phyloP scores from a whole-genome alignment of 169 alveolate genomes.

The Plasmodium sp. region DNA sequence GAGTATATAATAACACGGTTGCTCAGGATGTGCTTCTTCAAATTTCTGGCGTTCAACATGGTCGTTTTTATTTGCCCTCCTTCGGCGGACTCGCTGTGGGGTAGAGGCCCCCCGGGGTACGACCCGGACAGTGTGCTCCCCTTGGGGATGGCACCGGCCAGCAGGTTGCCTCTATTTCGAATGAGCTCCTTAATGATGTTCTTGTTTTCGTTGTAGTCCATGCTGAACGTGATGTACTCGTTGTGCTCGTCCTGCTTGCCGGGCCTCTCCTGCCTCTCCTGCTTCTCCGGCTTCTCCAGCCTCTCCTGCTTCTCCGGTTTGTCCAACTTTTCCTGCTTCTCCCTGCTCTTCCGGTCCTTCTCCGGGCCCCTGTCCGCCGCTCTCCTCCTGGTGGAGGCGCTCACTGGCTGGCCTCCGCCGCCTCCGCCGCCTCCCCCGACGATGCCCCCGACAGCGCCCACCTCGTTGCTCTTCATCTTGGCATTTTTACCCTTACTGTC shows the following conservation, averaged over 20 bases:
- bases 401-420: neutral
- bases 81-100: neutral
- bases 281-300: neutral
- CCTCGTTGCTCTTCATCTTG: neutral
- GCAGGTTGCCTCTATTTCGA: slow-evolving; percentile 9
- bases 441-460: neutral
- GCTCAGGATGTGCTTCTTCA: slow-evolving; percentile 48
- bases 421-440: neutral
- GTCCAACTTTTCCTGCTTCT: neutral
- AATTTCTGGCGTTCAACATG: slow-evolving; percentile 41
- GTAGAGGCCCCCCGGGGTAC: neutral
- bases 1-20: slow-evolving; percentile 50
- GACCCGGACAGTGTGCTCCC: neutral
- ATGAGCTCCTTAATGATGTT: slow-evolving; percentile 42
- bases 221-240: slow-evolving; percentile 37
- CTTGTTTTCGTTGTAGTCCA: slow-evolving; percentile 27
- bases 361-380: neutral
- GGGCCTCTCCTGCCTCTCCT: neutral
- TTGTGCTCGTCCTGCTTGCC: neutral
- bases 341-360: neutral
- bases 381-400: neutral
- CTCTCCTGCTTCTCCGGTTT: too few species aligned
- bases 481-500: neutral
- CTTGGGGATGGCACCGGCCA: neutral
- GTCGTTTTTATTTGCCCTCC: slow-evolving; percentile 23